These are phyloP conservation scores for Arthrobotrys pseudoclavata DNA, from an alignment of 2,329 filamentous ascomycete genomes.

Conservation along the genomic window DNA sequence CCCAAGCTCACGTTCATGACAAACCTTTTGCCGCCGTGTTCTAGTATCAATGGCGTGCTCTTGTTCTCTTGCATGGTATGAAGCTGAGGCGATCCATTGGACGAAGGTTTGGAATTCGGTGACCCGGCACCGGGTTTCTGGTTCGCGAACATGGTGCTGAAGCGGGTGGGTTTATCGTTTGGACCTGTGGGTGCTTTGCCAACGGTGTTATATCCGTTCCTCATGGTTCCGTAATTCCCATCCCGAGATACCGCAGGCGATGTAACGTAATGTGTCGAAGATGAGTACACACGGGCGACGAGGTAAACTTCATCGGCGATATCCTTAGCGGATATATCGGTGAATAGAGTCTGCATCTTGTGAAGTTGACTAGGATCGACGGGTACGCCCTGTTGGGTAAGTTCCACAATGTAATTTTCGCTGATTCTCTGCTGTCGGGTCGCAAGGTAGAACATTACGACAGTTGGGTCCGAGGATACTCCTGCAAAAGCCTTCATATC, in stretches of 20 bases:
- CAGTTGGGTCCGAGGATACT: slow-evolving; percentile 79
- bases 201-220: slow-evolving; percentile 44
- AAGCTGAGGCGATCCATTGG: slow-evolving; percentile 55
- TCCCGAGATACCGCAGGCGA: slow-evolving; percentile 67
- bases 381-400: slow-evolving; percentile 80
- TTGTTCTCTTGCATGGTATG: slow-evolving; percentile 49
- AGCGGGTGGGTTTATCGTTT: slow-evolving; percentile 44
- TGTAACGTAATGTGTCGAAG: slow-evolving; percentile 56
- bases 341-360: slow-evolving; percentile 86
- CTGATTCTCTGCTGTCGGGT: slow-evolving; percentile 79
- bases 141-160: slow-evolving; percentile 58
- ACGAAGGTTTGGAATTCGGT: slow-evolving; percentile 8
- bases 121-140: slow-evolving; percentile 26
- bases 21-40: slow-evolving; percentile 44
- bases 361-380: slow-evolving; percentile 75
- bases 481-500: slow-evolving; percentile 87
- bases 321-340: slow-evolving; percentile 84
- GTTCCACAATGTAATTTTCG: slow-evolving; percentile 84
- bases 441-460: slow-evolving; percentile 82
- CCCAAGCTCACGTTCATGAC: slow-evolving; percentile 62
- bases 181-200: slow-evolving; percentile 41
- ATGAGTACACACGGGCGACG: slow-evolving; percentile 81
- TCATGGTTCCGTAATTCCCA: slow-evolving; percentile 54
- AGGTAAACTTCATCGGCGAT: slow-evolving; percentile 83
- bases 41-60: slow-evolving; percentile 45